A percentile compares a stretch with the other conserved stretches of the same genome.
Evolutionary conservation across 2,329 filamentous ascomycete species (phyloP).

Genomic region (Colletotrichum orchidophilum): DNA sequence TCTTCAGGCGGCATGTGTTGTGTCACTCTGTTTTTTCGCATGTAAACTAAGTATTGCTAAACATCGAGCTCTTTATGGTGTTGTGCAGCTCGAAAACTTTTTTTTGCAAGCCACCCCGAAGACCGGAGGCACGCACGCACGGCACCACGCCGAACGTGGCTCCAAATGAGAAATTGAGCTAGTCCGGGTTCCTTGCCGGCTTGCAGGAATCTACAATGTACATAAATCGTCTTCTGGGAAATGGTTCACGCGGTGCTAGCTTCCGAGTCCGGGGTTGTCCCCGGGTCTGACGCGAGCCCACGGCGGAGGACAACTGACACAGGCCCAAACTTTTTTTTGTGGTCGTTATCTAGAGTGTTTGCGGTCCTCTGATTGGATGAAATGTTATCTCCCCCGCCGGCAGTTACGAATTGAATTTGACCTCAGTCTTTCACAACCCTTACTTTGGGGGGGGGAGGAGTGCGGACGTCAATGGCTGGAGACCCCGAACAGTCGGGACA

Average conservation of each 20-base stretch:
- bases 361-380: slow-evolving; percentile 5
- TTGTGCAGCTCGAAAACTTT: not conserved
- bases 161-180: not conserved
- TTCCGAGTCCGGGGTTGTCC: slow-evolving; percentile 29
- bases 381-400: slow-evolving; percentile 29
- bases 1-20: not conserved
- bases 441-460: not conserved
- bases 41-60: not conserved
- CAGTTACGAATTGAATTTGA: slow-evolving; percentile 29
- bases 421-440: not conserved
- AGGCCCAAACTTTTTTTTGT: not conserved
- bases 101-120: slow-evolving; percentile 2
- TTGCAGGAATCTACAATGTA: not conserved
- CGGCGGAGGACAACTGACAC: not conserved
- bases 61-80: not conserved
- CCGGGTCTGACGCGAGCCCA: not conserved
- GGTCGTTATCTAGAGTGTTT: slow-evolving; percentile 14
- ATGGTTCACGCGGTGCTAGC: slow-evolving; percentile 10
- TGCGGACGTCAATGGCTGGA: not conserved
- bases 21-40: not conserved
- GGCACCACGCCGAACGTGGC: not conserved
- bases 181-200: not conserved
- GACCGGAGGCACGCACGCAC: slow-evolving; percentile 12
- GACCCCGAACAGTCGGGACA: not conserved
- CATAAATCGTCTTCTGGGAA: not conserved